These are phyloP conservation scores for Colletotrichum sp. DNA, from an alignment of 2,329 filamentous ascomycete genomes.

Conservation along the genomic window DNA sequence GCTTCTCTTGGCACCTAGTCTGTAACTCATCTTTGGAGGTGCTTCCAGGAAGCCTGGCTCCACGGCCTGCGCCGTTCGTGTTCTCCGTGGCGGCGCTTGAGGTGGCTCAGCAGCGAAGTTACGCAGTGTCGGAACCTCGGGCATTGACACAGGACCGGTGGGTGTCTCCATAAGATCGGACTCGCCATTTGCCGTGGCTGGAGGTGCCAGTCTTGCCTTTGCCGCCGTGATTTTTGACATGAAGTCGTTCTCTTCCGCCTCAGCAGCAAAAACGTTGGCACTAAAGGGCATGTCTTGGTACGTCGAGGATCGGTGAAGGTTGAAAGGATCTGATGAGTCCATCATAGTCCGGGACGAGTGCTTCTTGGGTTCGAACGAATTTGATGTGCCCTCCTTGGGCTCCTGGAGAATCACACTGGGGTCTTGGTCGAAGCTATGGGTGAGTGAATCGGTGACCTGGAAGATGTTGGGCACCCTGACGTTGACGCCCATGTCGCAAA, in stretches of 20 bases:
- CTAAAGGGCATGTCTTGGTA: conserved; percentile 44
- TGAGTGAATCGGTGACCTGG: conserved; percentile 65
- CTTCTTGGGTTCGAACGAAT: conserved; percentile 48
- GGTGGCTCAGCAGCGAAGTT: conserved; percentile 46
- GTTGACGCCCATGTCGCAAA: conserved; percentile 86
- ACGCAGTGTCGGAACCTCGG: conserved; percentile 40
- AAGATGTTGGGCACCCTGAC: conserved; percentile 88
- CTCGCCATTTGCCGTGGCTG: conserved; percentile 40
- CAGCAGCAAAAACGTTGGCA: conserved; percentile 43
- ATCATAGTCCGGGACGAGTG: conserved; percentile 40
- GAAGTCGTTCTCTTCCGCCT: conserved; percentile 57
- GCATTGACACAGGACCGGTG: conserved; percentile 47
- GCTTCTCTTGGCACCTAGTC: conserved; percentile 50
- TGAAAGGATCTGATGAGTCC: conserved; percentile 56
- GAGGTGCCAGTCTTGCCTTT: conserved; percentile 48
- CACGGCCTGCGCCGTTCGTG: conserved; percentile 56
- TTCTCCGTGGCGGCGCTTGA: conserved; percentile 57
- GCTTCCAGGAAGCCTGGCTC: conserved; percentile 60
- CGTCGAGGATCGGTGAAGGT: conserved; percentile 44
- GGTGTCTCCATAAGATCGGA: conserved; percentile 70
- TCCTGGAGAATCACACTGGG: conserved; percentile 35
- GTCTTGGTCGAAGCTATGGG: conserved; percentile 52
- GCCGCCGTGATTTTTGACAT: conserved; percentile 61
- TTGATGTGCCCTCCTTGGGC: conserved; percentile 39
- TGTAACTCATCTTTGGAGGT: conserved; percentile 69